Evolutionary conservation across 306 rosid genomes (phyloP).

Genomic region (Trifolium pratense): DNA sequence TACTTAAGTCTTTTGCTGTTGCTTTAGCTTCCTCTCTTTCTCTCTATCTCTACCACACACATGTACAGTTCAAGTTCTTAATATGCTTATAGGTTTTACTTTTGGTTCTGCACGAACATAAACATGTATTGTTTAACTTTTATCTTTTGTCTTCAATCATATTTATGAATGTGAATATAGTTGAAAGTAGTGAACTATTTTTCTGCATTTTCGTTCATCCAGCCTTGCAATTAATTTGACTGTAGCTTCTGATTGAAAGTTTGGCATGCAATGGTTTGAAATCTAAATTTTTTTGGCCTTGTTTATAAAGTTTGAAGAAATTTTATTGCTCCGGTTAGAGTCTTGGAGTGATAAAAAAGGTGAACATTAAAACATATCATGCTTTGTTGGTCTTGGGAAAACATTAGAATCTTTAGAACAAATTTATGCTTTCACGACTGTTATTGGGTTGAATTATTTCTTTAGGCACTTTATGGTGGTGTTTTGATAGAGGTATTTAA

Average conservation of each 20-base stretch:
- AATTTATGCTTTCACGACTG: not conserved
- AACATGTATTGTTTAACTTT: constrained; percentile 17
- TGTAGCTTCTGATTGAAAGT: constrained; percentile 30
- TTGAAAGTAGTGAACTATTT: constrained; percentile 32
- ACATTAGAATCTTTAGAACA: not conserved
- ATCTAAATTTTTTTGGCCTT: not conserved
- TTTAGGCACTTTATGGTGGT: constrained; percentile 7
- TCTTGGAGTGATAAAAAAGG: not conserved
- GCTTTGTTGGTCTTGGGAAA: constrained; percentile 10
- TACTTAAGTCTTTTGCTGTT: constrained; percentile 37
- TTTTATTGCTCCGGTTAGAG: constrained; percentile 11
- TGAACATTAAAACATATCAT: not conserved
- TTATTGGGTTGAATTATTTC: constrained; percentile 1
- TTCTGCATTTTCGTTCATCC: constrained; percentile 28
- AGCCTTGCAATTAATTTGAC: constrained; percentile 22
- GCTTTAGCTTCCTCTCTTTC: not conserved
- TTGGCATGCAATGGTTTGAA: not conserved
- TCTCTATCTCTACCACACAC: constrained; percentile 5
- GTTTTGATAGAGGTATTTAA: constrained; percentile 7
- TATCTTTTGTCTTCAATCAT: not conserved
- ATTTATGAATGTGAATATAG: constrained; percentile 21
- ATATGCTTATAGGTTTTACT: constrained; percentile 29
- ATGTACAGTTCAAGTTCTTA: constrained; percentile 19
- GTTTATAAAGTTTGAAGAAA: not conserved
- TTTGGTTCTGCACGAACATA: constrained; percentile 26